Evolutionary conservation across 306 rosid genomes (phyloP).

Genomic region (Begonia loranthoides): DNA sequence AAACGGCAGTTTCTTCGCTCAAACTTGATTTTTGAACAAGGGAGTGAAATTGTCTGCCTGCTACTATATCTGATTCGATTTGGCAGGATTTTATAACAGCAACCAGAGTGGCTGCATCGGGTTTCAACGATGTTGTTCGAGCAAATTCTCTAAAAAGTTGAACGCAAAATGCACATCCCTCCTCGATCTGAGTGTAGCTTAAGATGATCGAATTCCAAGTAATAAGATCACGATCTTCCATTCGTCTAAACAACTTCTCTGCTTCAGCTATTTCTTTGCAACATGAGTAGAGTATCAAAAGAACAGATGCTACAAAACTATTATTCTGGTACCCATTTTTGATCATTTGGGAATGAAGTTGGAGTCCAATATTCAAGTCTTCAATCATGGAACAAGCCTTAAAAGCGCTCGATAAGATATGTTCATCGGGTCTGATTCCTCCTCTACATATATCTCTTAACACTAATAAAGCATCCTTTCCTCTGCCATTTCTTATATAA

Average conservation of each 20-base stretch:
- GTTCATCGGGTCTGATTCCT: conserved; percentile 28
- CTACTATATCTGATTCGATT: conserved; percentile 18
- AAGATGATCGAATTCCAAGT: conserved; percentile 40
- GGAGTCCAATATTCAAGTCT: conserved; percentile 25
- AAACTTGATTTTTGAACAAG: conserved; percentile 23
- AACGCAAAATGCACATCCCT: conserved; percentile 24
- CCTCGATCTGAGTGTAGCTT: conserved; percentile 20
- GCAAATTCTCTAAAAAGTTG: conserved; percentile 27
- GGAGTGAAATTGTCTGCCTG: conserved; percentile 33
- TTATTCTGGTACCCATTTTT: conserved; percentile 21
- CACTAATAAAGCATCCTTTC: conserved; percentile 28
- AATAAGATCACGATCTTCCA: conserved; percentile 28
- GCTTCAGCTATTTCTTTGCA: conserved; percentile 20
- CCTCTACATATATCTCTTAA: conserved; percentile 32
- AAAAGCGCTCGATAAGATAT: conserved; percentile 32
- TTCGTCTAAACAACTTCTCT: conserved; percentile 31
- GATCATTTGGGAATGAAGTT: conserved; percentile 33
- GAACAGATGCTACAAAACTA: conserved; percentile 33
- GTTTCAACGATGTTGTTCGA: conserved; percentile 8
- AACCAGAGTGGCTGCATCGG: conserved; percentile 23
- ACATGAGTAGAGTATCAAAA: conserved; percentile 27
- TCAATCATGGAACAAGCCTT: conserved; percentile 33
- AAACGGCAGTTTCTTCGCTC: conserved; percentile 22
- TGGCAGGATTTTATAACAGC: conserved; percentile 36
- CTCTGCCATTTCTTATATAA: conserved; percentile 23